Evolutionary conservation across 2,329 filamentous ascomycete species (phyloP).

Genomic region (Pseudopyrenochaeta lycopersici): DNA sequence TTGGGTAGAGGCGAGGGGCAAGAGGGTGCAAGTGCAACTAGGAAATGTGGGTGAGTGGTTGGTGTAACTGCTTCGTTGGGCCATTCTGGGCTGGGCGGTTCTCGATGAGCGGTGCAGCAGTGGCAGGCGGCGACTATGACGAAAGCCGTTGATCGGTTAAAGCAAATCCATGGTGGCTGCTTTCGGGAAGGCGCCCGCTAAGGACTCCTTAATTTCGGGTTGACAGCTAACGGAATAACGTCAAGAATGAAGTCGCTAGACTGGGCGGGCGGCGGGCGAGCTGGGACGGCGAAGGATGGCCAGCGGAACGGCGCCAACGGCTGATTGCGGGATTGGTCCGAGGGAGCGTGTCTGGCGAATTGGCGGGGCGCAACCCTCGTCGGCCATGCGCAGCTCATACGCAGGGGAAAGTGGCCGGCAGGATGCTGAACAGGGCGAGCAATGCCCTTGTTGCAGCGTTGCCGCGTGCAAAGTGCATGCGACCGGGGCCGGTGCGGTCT

Average conservation of each 20-base stretch:
- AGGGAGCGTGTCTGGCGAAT: constrained; percentile 24
- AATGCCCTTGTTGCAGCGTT: constrained; percentile 6
- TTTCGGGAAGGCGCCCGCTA: constrained; percentile 40
- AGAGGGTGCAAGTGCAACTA: constrained; percentile 14
- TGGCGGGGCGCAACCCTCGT: constrained; percentile 36
- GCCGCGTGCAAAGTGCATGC: constrained; percentile 29
- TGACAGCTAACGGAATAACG: constrained; percentile 28
- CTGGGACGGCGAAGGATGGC: constrained; percentile 22
- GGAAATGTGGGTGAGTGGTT: constrained; percentile 1
- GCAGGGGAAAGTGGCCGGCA: constrained; percentile 39
- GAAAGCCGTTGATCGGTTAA: constrained; percentile 23
- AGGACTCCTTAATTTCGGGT: constrained; percentile 51
- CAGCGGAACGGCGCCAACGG: constrained; percentile 44
- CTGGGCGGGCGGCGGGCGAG: constrained; percentile 37
- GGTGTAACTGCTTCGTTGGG: too few species aligned
- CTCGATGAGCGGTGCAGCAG: constrained; percentile 20
- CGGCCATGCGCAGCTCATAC: constrained; percentile 29
- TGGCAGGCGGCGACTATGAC: constrained; percentile 22
- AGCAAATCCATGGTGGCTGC: constrained; percentile 19
- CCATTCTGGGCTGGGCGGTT: constrained; percentile 7
- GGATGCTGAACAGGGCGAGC: constrained; percentile 24
- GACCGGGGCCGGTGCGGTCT: constrained; percentile 24
- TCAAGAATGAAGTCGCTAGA: constrained; percentile 27
- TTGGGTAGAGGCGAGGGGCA: constrained; percentile 16
- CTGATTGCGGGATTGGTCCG: constrained; percentile 45